A percentile compares a stretch with the other conserved stretches of the same genome.
Evolutionary conservation across 441 rosid species (phyloP).

Genomic region (Syzygium malaccense): DNA sequence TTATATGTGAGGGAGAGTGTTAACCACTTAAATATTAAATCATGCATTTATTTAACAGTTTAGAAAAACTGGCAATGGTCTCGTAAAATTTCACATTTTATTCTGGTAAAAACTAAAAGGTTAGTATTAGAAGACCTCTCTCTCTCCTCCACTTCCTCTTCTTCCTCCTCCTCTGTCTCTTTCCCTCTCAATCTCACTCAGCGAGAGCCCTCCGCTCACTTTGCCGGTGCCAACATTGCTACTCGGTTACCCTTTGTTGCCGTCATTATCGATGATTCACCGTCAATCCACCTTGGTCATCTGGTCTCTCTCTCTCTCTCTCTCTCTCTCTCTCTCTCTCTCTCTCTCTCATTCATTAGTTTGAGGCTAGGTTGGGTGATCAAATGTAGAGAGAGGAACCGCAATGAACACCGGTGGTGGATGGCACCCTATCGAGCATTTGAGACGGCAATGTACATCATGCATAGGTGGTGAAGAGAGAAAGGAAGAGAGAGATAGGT

Average conservation of each 20-base stretch:
- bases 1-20: background rate
- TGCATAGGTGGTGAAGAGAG: too few species aligned
- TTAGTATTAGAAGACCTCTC: background rate
- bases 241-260: background rate
- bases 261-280: background rate
- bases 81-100: background rate
- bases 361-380: too few species aligned
- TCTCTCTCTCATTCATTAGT: too few species aligned
- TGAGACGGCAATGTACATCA: too few species aligned
- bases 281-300: background rate
- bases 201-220: background rate
- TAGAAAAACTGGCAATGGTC: too few species aligned
- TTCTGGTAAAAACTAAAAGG: background rate
- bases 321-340: too few species aligned
- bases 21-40: too few species aligned
- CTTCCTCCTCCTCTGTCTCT: background rate
- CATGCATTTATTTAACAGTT: accelerated
- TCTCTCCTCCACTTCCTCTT: background rate
- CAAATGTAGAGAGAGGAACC: too few species aligned
- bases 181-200: background rate
- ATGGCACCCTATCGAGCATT: too few species aligned
- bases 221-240: background rate
- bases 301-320: background rate
- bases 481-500: too few species aligned
- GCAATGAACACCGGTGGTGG: too few species aligned